Evolutionary conservation across 257 asterid species (phyloP).

Genomic region (Przewalskia tangutica): DNA sequence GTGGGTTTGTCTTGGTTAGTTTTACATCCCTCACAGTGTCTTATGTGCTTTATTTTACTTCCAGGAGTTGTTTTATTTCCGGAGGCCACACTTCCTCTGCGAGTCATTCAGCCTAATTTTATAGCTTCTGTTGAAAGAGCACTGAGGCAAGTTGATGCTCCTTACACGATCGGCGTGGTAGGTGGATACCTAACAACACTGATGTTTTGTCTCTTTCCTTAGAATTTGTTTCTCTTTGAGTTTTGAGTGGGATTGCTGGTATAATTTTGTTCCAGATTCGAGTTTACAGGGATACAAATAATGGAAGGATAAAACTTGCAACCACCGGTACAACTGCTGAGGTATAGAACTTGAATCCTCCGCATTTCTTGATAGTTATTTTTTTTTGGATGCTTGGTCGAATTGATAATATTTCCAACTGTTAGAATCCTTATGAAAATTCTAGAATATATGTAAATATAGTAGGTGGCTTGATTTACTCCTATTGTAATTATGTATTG

Average conservation of each 20-base stretch:
- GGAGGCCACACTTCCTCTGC: slow-evolving; percentile 88
- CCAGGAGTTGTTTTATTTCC: slow-evolving; percentile 95
- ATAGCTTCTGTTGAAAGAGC: slow-evolving; percentile 84
- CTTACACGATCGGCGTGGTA: slow-evolving; percentile 86
- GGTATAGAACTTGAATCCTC: slow-evolving; percentile 25
- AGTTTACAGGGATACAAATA: slow-evolving; percentile 40
- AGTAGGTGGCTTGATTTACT: no score
- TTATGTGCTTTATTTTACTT: not conserved
- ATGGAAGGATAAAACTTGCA: slow-evolving; percentile 45
- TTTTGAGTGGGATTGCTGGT: slow-evolving; percentile 7
- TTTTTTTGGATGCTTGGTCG: not conserved
- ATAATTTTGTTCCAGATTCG: slow-evolving; percentile 48
- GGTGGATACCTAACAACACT: slow-evolving; percentile 13
- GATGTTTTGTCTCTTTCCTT: not conserved
- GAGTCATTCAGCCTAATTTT: slow-evolving; percentile 64
- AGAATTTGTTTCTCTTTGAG: slow-evolving; percentile 6
- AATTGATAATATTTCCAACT: not conserved
- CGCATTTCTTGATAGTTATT: not conserved
- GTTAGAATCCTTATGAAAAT: not conserved
- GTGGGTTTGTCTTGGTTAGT: not conserved
- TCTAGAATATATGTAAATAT: no score
- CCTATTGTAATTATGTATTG: no score
- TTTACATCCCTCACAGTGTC: not conserved
- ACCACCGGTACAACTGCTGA: slow-evolving; percentile 87
- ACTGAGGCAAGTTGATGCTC: slow-evolving; percentile 66